Base-by-base conservation (phyloP, 2,329 filamentous ascomycete species). In the Sporothrix pseudoabietina region DNA sequence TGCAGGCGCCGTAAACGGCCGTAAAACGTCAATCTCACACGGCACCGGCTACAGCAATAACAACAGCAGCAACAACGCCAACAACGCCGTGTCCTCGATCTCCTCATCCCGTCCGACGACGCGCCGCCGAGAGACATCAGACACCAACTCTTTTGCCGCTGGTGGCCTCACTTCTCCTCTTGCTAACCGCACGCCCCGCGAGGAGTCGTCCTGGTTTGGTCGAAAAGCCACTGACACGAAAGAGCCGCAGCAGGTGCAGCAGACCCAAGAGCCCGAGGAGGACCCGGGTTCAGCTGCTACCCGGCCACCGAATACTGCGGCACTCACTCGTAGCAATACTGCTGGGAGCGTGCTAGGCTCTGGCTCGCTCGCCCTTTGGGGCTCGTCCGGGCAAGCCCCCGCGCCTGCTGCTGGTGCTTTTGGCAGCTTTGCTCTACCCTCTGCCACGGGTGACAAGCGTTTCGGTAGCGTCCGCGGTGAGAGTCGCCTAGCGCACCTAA, bases 11-110 rank as follows among this genome's bases (percentile, higher is more conserved):
- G 78, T 86, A 12, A 90, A 92, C 72, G 88, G 91, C 68, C 92
- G 95, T 73, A 98, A 97, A 83, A 86, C 90, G 19, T 98, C 94
- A 0, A 82, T 97, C 68, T 96, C 94, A 19, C 91, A 93, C 76
- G 89, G 87, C 69, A 87, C 86, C 74, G 86, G 87, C 65, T 94
- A 91, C 81, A 91, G 41, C 81, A 91, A 63, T 47, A 71, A n/a
- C 47, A 69, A 30, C 55, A 41, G 5, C 65, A 72, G 65, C 59
- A 68, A 32, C 81, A 91, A 57, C 44, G 35, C 4, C 32, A n/a
- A 16, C 12, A 71, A 89, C 35, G 84, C 93, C 68, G 88, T 90
- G 55, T 94, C 94, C 12, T 93, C 94, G 2, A 91, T 90, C 9
- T 88, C 88, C 39, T 84, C 90, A 52, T 87, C 89, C 49, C 89